Evolutionary conservation across 2,329 filamentous ascomycete genomes (phyloP).

Genomic region (Macrophomina pseudophaseolina): DNA sequence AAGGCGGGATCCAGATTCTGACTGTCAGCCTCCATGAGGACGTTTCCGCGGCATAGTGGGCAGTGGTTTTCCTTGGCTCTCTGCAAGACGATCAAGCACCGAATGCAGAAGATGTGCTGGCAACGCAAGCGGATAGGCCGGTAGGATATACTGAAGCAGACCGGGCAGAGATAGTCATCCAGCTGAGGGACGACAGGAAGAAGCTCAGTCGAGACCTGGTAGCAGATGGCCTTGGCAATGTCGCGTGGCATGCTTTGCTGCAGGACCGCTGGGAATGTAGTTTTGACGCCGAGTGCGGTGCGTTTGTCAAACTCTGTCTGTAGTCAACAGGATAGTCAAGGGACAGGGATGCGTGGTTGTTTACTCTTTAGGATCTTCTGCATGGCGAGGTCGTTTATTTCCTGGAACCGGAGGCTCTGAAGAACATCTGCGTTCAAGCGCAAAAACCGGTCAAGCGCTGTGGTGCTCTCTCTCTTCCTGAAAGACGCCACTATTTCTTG

Average conservation of each 20-base stretch:
- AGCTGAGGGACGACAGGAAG: slow-evolving; percentile 77
- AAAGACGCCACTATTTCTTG: slow-evolving; percentile 62
- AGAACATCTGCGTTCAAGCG: slow-evolving; percentile 76
- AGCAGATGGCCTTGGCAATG: slow-evolving; percentile 77
- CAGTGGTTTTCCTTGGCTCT: slow-evolving; percentile 70
- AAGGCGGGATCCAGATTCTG: slow-evolving; percentile 68
- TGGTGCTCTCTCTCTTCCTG: slow-evolving; percentile 68
- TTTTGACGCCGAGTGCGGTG: slow-evolving; percentile 73
- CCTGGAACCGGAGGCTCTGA: slow-evolving; percentile 81
- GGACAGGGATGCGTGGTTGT: slow-evolving; percentile 32
- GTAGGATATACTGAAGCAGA: slow-evolving; percentile 80
- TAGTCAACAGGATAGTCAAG: not conserved
- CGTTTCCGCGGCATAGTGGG: slow-evolving; percentile 75
- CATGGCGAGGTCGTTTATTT: slow-evolving; percentile 79
- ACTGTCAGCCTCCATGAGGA: slow-evolving; percentile 72
- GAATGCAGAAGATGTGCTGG: slow-evolving; percentile 80
- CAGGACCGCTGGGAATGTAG: slow-evolving; percentile 65
- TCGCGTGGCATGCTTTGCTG: slow-evolving; percentile 66
- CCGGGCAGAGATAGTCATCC: slow-evolving; percentile 83
- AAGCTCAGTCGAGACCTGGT: slow-evolving; percentile 73
- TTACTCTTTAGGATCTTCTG: slow-evolving; percentile 84
- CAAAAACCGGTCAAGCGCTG: slow-evolving; percentile 71
- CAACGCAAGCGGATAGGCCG: slow-evolving; percentile 79
- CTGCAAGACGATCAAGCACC: slow-evolving; percentile 82
- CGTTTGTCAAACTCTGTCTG: slow-evolving; percentile 81